These are phyloP conservation scores for Henckelia pumila DNA, from an alignment of 257 asterid species.

Conservation along the genomic window DNA sequence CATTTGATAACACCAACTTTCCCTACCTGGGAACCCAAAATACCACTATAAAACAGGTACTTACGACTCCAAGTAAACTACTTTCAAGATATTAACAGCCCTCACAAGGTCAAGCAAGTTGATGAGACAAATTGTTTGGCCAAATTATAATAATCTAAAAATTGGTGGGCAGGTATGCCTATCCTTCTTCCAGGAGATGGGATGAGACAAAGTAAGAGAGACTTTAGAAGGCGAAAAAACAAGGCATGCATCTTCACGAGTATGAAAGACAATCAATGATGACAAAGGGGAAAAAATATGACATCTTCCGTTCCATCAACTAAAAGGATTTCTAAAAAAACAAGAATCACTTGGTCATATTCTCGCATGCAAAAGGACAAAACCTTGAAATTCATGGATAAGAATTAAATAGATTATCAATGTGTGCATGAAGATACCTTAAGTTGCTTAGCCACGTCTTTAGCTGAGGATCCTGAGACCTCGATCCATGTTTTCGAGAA, in stretches of 20 bases:
- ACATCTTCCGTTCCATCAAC: not conserved
- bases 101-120: not conserved
- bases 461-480: slow-evolving; percentile 42
- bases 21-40: not conserved
- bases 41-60: not conserved
- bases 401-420: not conserved
- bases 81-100: too few relatives aligned
- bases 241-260: not conserved
- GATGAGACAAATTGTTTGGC: not conserved
- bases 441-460: slow-evolving; percentile 41
- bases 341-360: not conserved
- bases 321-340: not conserved
- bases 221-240: not conserved
- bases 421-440: slow-evolving; percentile 22
- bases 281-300: not conserved
- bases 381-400: not conserved
- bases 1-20: not conserved
- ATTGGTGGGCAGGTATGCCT: not conserved
- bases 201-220: not conserved
- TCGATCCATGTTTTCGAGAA: slow-evolving; percentile 44
- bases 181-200: not conserved
- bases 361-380: not conserved
- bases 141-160: not conserved
- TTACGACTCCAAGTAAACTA: not conserved
- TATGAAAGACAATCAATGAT: not conserved